Conservation (phyloP, 306 rosid genomes). For the Pyrus bretschneideri region DNA sequence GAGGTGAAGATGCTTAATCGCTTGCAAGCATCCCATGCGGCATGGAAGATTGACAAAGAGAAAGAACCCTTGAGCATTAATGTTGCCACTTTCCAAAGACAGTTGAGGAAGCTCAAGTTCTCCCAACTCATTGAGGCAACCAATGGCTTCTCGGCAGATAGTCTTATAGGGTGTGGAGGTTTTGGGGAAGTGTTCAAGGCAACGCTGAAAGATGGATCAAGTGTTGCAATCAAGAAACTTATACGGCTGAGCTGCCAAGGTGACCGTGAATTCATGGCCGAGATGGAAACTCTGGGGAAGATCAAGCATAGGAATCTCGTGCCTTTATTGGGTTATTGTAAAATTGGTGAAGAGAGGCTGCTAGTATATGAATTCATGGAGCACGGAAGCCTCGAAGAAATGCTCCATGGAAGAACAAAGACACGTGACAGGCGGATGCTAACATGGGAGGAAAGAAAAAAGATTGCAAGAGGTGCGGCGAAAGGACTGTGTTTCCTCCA, state of each 20-base stretch:
- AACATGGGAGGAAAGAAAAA: constrained; percentile 90
- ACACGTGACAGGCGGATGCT: constrained; percentile 45
- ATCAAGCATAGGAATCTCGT: constrained; percentile 86
- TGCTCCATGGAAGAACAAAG: constrained; percentile 81
- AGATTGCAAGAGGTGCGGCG: constrained; percentile 92
- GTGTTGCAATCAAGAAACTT: constrained; percentile 95
- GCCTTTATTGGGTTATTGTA: constrained; percentile 86
- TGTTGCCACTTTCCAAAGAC: constrained; percentile 95
- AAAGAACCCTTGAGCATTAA: constrained; percentile 89
- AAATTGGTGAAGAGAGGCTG: constrained; percentile 91
- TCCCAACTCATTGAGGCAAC: constrained; percentile 96
- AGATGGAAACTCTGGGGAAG: constrained; percentile 97
- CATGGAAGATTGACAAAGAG: constrained; percentile 97
- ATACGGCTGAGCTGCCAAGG: constrained; percentile 90
- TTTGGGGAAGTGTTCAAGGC: constrained; percentile 97
- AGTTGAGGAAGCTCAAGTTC: constrained; percentile 88
- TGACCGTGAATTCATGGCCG: constrained; percentile 95
- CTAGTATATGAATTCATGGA: constrained; percentile 95
- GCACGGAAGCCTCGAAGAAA: constrained; percentile 92
- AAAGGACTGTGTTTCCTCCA: constrained; percentile 93
- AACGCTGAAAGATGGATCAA: constrained; percentile 77
- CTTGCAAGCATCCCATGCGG: constrained; percentile 83
- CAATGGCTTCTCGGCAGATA: constrained; percentile 92
- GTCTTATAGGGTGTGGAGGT: constrained; percentile 95
- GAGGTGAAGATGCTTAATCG: constrained; percentile 90